phyloP scores from a whole-genome alignment of 495 filamentous ascomycete species.

The Aspergillus cavernicola region DNA sequence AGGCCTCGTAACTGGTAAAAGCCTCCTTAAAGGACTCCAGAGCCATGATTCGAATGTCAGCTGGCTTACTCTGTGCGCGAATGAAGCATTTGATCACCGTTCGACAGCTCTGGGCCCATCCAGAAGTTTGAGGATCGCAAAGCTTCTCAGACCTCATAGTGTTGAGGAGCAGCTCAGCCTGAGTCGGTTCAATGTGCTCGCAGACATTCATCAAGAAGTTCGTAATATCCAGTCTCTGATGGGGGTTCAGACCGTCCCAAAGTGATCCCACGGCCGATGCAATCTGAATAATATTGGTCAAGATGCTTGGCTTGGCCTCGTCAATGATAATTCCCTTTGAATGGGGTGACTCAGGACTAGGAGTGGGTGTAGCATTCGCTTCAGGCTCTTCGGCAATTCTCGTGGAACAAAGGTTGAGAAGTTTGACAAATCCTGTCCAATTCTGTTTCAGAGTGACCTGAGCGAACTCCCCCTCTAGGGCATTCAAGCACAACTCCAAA shows the following conservation, averaged over 20 bases:
- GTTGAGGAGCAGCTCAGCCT: constrained; percentile 42
- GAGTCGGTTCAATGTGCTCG: constrained; percentile 39
- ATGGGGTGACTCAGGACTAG: constrained; percentile 22
- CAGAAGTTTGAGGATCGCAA: constrained; percentile 65
- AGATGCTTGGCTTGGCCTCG: constrained; percentile 37
- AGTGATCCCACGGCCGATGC: constrained; percentile 36
- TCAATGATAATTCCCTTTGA: constrained; percentile 26
- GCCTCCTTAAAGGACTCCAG: constrained; percentile 64
- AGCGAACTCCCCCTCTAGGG: constrained; percentile 37
- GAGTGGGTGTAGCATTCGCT: constrained; percentile 12
- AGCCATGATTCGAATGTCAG: constrained; percentile 64
- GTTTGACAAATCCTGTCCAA: constrained; percentile 31
- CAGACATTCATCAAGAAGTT: constrained; percentile 38
- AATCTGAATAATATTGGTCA: constrained; percentile 38
- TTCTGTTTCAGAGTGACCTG: constrained; percentile 30
- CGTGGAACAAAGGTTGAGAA: constrained; percentile 66
- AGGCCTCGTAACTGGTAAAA: constrained; percentile 48
- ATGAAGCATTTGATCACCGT: constrained; percentile 64
- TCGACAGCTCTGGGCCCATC: constrained; percentile 63
- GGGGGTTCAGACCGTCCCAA: constrained; percentile 39
- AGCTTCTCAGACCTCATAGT: constrained; percentile 43
- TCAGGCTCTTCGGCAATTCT: constrained; percentile 40
- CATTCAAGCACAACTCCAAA: constrained; percentile 44
- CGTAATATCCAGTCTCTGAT: constrained; percentile 36
- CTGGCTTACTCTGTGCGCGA: constrained; percentile 56